Evolutionary conservation across 495 filamentous ascomycete genomes (phyloP).

Genomic region (Cryomyces minteri): DNA sequence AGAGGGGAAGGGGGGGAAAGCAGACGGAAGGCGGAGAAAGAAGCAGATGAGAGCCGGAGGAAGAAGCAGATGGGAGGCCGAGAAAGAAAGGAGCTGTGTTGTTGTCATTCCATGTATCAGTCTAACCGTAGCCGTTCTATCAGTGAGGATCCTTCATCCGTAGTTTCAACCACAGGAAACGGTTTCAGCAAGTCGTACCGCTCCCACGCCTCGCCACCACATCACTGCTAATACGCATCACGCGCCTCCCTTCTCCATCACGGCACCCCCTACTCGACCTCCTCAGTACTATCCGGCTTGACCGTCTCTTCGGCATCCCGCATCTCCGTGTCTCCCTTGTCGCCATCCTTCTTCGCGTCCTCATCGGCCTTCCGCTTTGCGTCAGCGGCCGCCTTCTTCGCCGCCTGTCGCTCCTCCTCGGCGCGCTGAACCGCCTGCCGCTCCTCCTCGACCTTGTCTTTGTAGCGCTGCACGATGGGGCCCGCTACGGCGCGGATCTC

Average conservation of each 20-base stretch:
- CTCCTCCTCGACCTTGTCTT: slow-evolving; percentile 84
- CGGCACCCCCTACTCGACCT: slow-evolving; percentile 2
- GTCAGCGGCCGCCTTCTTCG: slow-evolving; percentile 29
- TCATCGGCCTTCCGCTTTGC: slow-evolving; percentile 64
- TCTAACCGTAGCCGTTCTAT: too few species aligned
- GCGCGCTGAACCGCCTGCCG: slow-evolving; percentile 56
- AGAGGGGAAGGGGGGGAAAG: too few species aligned
- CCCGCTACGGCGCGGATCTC: slow-evolving; percentile 84
- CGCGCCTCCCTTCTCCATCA: slow-evolving; percentile 12
- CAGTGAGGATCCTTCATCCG: too few species aligned
- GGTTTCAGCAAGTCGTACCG: too few species aligned
- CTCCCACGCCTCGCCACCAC: too few species aligned
- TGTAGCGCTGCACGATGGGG: slow-evolving; percentile 85
- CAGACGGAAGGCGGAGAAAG: too few species aligned
- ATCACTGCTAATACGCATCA: too few species aligned
- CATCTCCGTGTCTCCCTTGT: slow-evolving; percentile 30
- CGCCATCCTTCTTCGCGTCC: slow-evolving; percentile 39
- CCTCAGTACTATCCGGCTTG: slow-evolving; percentile 21
- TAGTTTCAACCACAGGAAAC: too few species aligned
- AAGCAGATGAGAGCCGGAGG: too few species aligned
- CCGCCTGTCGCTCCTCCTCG: slow-evolving; percentile 46
- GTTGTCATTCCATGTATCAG: too few species aligned
- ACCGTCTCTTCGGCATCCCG: slow-evolving; percentile 14
- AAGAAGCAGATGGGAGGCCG: too few species aligned
- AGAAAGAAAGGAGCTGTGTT: too few species aligned